Base-by-base conservation (phyloP, 179 eudicot genomes). In the Drosera spatulata region DNA sequence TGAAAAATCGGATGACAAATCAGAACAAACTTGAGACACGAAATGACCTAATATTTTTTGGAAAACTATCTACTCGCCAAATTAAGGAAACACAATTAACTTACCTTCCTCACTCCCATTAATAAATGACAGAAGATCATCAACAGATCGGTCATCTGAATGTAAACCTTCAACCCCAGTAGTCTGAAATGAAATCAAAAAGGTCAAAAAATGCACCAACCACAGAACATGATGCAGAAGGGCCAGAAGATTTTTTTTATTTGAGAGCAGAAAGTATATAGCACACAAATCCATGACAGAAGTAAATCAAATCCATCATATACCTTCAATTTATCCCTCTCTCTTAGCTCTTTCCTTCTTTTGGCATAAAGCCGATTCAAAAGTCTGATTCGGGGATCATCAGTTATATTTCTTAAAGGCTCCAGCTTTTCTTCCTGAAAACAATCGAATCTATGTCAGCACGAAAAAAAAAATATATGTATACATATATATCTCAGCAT, bases 341-440 rank as follows among this genome's bases (percentile, higher is more conserved):
- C 91, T 67, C 79, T 77, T 7, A 90, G 66, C 61, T 90, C 95
- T 78, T 84, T 84, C 75, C 95, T 77, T 83, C 80, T 85, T 77
- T 82, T 84, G 7, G 97, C 97, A 81, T 86, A 84, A 51, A 90
- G 71, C 60, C 87, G 85, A 65, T 90, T 90, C 66, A 86, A 66
- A 56, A 90, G 91, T 61, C 95, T 78, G 69, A 90, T 84, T 64
- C 95, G 79, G 47, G 95, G 89, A 78, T 90, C 97, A 75, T 85
- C 95, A 54, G 90, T 78, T 69, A 78, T 77, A 72, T 90, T 90
- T 69, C 68, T 78, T 62, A 89, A 69, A 71, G 97, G 97, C 81
- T 89, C 97, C 79, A 90, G 76, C 80, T 90, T 90, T 78, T 90
- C 97, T 78, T 90, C 97, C 97, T 86, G 82, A 56, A 50, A 79